Percentiles rank a stretch among this genome's conserved stretches.
Evolutionary conservation across 805 yeast species (phyloP).

Genomic region (Suhomyces canberraensis): DNA sequence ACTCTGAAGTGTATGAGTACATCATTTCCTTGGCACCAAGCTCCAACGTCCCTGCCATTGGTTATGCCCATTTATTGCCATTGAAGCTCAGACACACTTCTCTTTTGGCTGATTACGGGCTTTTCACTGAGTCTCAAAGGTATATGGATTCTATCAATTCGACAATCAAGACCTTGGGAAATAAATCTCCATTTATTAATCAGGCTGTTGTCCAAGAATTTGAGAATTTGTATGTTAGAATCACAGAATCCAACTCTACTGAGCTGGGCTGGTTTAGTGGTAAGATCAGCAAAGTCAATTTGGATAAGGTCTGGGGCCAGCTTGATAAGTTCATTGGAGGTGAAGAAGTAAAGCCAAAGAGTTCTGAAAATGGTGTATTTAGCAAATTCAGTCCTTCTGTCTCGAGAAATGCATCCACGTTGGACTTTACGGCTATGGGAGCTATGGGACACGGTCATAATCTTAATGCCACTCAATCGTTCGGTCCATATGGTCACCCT

Average conservation of each 20-base stretch:
- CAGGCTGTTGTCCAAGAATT: conserved; percentile 25
- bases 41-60: conserved; percentile 31
- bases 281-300: conserved; percentile 52
- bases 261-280: conserved; percentile 73
- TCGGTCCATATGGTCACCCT: background rate
- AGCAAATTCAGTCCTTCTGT: conserved; percentile 68
- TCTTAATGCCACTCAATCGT: conserved; percentile 1
- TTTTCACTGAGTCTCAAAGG: conserved; percentile 54
- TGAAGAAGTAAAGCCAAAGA: conserved; percentile 43
- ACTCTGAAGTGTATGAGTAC: conserved; percentile 72
- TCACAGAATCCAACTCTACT: conserved; percentile 39
- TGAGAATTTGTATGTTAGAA: conserved; percentile 41
- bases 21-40: conserved; percentile 22
- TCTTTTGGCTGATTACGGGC: conserved; percentile 65
- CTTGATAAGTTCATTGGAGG: conserved; percentile 90
- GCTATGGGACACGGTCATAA: conserved; percentile 6
- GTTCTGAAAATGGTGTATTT: conserved; percentile 54
- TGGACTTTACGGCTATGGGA: conserved; percentile 29
- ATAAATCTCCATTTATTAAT: conserved; percentile 25
- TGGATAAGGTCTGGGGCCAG: conserved; percentile 87
- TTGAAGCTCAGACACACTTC: conserved; percentile 67
- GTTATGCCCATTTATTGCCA: conserved; percentile 54
- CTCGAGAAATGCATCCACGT: conserved; percentile 50
- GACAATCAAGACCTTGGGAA: conserved; percentile 29
- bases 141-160: conserved; percentile 52